Evolutionary conservation across 805 yeast genomes (phyloP).

Genomic region (Barnettozyma sucrosica): DNA sequence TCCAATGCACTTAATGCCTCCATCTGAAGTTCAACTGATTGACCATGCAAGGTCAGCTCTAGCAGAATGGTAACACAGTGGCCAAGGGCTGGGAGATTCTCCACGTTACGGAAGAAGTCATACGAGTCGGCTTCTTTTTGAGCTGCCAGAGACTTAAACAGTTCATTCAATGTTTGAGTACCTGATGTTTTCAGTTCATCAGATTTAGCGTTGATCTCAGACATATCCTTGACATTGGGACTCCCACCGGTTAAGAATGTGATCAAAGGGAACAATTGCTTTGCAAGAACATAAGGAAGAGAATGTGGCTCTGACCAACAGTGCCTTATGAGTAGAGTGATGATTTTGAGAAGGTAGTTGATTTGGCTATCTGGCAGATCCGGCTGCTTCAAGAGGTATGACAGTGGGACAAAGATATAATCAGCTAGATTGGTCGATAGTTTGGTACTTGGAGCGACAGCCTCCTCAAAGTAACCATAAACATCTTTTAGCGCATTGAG

Average conservation of each 20-base stretch:
- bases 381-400: constrained; percentile 44
- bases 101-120: constrained; percentile 27
- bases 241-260: constrained; percentile 42
- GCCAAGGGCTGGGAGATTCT: constrained; percentile 40
- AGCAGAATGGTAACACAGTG: constrained; percentile 42
- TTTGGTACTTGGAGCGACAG: constrained; percentile 14
- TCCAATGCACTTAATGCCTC: constrained; percentile 31
- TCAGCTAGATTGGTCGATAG: constrained; percentile 45
- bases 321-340: constrained; percentile 37
- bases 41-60: constrained; percentile 27
- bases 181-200: constrained; percentile 35
- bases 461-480: constrained; percentile 17
- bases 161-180: constrained; percentile 25
- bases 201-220: constrained; percentile 24
- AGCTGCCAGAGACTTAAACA: constrained; percentile 27
- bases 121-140: constrained; percentile 19
- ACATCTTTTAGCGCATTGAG: constrained; percentile 31
- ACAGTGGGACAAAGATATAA: constrained; percentile 56
- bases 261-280: constrained; percentile 42
- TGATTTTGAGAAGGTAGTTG: constrained; percentile 40
- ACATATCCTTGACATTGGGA: constrained; percentile 31
- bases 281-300: constrained; percentile 32
- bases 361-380: constrained; percentile 41
- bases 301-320: constrained; percentile 42
- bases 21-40: constrained; percentile 28